phyloP scores from a whole-genome alignment of 2,329 filamentous ascomycete species.

The Calonectria montana region DNA sequence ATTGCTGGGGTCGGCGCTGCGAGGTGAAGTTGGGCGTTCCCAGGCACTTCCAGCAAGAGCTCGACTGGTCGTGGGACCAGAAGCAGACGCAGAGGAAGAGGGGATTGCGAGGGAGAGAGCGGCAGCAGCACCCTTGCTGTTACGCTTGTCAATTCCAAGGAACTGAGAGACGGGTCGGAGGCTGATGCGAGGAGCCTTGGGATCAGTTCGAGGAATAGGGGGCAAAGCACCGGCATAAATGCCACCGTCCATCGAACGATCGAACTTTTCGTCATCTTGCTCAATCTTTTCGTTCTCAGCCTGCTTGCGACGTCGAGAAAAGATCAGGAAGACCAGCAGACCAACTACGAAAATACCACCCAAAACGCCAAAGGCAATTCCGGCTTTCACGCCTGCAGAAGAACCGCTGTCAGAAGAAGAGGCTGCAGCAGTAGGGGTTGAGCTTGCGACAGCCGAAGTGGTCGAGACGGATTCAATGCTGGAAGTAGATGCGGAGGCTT shows the following conservation, averaged over 20 bases:
- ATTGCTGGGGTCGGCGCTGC: conserved; percentile 68
- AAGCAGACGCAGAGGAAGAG: conserved; percentile 31
- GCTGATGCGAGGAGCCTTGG: conserved; percentile 81
- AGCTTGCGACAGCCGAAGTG: conserved; percentile 31
- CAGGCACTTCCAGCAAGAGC: conserved; percentile 54
- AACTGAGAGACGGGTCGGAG: conserved; percentile 88
- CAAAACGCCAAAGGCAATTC: conserved; percentile 85
- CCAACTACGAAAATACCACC: conserved; percentile 74
- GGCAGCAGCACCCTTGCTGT: conserved; percentile 61
- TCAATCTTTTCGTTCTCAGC: conserved; percentile 57
- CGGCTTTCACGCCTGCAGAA: conserved; percentile 72
- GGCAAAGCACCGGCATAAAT: conserved; percentile 25
- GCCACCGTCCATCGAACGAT: conserved; percentile 49
- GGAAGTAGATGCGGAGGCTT: conserved; percentile 26
- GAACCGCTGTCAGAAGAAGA: conserved; percentile 34
- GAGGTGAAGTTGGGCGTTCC: conserved; percentile 60
- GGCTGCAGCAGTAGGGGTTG: conserved; percentile 33
- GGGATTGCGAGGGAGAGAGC: conserved; percentile 52
- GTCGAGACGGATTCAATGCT: conserved; percentile 29
- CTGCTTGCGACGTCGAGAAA: conserved; percentile 78
- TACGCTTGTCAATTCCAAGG: conserved; percentile 63
- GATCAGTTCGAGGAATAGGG: conserved; percentile 50
- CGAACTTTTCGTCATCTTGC: conserved; percentile 76
- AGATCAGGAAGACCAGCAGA: conserved; percentile 76
- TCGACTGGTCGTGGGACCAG: conserved; percentile 34